Conservation (phyloP, 208 protist genomes). For the Phytomonas sp. region DNA sequence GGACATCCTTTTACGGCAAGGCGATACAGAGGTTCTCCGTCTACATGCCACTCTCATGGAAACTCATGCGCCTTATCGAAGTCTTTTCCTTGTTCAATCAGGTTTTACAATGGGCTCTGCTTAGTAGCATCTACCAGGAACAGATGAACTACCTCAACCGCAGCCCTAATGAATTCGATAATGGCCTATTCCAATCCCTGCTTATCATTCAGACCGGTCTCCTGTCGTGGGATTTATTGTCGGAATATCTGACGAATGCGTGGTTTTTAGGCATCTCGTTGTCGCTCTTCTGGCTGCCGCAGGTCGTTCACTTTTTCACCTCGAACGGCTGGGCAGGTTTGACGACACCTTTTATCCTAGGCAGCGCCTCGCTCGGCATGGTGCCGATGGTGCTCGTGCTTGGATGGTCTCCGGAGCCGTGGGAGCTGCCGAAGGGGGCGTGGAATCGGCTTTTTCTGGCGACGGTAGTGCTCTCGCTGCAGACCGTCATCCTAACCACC, state of each 20-base stretch:
- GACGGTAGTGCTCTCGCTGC: background rate
- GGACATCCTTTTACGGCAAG: background rate
- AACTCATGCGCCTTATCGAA: constrained; percentile 1
- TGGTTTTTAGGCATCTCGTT: constrained; percentile 1
- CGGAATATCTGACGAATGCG: background rate
- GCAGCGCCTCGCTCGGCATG: constrained; percentile 1
- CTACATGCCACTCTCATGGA: background rate
- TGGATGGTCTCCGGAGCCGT: background rate
- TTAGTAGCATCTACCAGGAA: background rate
- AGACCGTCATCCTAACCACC: constrained; percentile 5
- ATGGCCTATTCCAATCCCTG: background rate
- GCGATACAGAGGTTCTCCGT: background rate
- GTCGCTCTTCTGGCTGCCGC: constrained; percentile 16
- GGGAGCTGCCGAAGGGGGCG: background rate
- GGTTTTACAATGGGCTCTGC: background rate
- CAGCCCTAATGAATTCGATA: background rate
- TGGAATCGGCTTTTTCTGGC: background rate
- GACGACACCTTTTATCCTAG: constrained; percentile 11
- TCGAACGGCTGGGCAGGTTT: constrained; percentile 14
- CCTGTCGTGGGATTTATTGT: background rate
- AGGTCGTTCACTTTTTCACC: constrained; percentile 9
- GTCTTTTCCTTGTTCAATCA: background rate
- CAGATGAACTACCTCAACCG: background rate
- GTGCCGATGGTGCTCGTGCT: constrained; percentile 4
- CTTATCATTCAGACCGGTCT: constrained; percentile 5